Conservation (phyloP, 129 eudicot genomes). For the Flaveria brownii region DNA sequence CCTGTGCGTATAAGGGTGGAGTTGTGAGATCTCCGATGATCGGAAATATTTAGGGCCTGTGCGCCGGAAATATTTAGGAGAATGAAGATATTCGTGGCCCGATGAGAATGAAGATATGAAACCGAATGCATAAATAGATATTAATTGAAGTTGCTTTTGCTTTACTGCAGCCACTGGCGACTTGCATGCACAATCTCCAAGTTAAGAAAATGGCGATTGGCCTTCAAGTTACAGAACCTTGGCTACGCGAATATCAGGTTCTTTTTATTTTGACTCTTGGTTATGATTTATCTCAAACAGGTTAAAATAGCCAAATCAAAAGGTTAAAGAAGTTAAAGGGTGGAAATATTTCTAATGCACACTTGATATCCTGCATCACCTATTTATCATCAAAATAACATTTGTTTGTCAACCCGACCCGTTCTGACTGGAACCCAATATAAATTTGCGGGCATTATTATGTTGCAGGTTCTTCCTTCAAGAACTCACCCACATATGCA, state of each 20-base stretch:
- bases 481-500: slow-evolving; percentile 99
- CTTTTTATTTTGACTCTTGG: not conserved
- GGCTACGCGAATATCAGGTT: slow-evolving; percentile 99
- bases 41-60: no score
- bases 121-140: not conserved
- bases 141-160: slow-evolving; percentile 10
- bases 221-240: slow-evolving; percentile 88
- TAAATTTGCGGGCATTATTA: not conserved
- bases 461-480: slow-evolving; percentile 85
- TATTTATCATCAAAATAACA: not conserved
- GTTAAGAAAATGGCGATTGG: slow-evolving; percentile 79
- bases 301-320: not conserved
- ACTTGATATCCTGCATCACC: not conserved
- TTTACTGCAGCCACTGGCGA: slow-evolving; percentile 78
- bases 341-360: no score
- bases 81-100: no score
- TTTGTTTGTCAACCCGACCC: not conserved
- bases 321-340: not conserved
- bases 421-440: not conserved
- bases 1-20: no score
- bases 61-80: no score
- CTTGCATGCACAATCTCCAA: slow-evolving; percentile 95
- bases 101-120: no score
- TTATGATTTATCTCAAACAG: not conserved
- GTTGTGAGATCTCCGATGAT: no score